Evolutionary conservation across 2,329 filamentous ascomycete genomes (phyloP).

Genomic region (Xylariaceae sp.): DNA sequence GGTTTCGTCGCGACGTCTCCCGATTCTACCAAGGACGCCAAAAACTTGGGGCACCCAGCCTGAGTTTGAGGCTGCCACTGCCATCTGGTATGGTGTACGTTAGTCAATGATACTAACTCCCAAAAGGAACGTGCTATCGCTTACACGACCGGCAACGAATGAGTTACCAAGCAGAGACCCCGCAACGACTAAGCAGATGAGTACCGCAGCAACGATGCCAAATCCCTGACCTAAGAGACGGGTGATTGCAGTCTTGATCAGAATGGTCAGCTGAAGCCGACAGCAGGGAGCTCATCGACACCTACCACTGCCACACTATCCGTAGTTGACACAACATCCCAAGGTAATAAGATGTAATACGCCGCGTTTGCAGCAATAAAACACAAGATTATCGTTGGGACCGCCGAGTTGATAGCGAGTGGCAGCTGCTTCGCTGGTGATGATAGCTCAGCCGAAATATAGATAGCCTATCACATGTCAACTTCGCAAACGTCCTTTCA

Average conservation of each 20-base stretch:
- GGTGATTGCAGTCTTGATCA: conserved; percentile 48
- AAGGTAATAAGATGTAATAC: conserved; percentile 61
- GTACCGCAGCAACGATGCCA: conserved; percentile 50
- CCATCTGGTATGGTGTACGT: conserved; percentile 35
- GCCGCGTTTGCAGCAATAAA: conserved; percentile 58
- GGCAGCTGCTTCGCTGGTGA: conserved; percentile 52
- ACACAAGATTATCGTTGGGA: conserved; percentile 56
- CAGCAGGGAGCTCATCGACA: conserved; percentile 2
- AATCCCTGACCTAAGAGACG: conserved; percentile 50
- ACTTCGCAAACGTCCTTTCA: background rate
- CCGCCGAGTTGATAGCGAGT: conserved; percentile 57
- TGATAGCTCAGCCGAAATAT: conserved; percentile 51
- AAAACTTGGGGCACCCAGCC: conserved; percentile 48
- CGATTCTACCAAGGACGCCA: conserved; percentile 41
- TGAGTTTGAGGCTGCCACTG: conserved; percentile 53
- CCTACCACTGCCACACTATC: conserved; percentile 61
- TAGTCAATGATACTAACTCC: too few relatives aligned
- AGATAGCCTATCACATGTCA: conserved; percentile 42
- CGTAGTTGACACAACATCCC: conserved; percentile 53
- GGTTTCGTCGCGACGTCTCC: conserved; percentile 18
- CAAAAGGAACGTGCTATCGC: too few relatives aligned
- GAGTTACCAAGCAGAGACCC: conserved; percentile 61
- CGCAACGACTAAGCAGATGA: conserved; percentile 59
- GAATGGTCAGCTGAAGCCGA: conserved; percentile 1
- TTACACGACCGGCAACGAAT: conserved; percentile 52